Evolutionary conservation across 2,329 filamentous ascomycete genomes (phyloP).

Genomic region (Nannizziopsis barbatae): DNA sequence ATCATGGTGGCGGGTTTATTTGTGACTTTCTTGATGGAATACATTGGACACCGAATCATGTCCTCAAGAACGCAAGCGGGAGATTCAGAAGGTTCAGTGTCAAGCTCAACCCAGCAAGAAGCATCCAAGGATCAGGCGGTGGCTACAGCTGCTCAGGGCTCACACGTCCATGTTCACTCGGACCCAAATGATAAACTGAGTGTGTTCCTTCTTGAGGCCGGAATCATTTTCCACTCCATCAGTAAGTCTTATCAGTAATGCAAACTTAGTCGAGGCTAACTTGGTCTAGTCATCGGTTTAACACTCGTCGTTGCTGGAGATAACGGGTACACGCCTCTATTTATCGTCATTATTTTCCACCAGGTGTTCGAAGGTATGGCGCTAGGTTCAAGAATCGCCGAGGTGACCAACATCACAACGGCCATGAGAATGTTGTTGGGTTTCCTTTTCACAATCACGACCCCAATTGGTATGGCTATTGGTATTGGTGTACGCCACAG

Average conservation of each 20-base stretch:
- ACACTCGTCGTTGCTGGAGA: constrained; percentile 47
- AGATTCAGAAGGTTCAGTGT: constrained; percentile 21
- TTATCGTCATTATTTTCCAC: constrained; percentile 61
- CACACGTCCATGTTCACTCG: constrained; percentile 26
- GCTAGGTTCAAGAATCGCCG: constrained; percentile 33
- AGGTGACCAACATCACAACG: constrained; percentile 33
- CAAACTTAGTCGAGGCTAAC: neutral
- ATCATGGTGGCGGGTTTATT: constrained; percentile 65
- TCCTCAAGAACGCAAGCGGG: constrained; percentile 19
- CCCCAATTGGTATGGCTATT: constrained; percentile 69
- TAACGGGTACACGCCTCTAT: constrained; percentile 42
- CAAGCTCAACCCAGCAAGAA: constrained; percentile 9
- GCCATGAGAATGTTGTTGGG: constrained; percentile 49
- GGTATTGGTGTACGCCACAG: constrained; percentile 58
- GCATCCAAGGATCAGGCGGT: constrained; percentile 18
- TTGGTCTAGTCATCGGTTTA: constrained; percentile 45
- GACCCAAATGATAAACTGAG: constrained; percentile 39
- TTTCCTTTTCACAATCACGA: constrained; percentile 55
- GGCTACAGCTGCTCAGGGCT: constrained; percentile 10
- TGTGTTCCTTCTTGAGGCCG: constrained; percentile 59
- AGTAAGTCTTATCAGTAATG: constrained; percentile 38
- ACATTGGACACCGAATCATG: constrained; percentile 50
- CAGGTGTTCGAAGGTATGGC: constrained; percentile 70
- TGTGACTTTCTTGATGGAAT: constrained; percentile 61
- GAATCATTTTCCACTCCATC: constrained; percentile 64